Conservation (phyloP, 78 protist genomes). For the Dictyostelium capitatum region DNA sequence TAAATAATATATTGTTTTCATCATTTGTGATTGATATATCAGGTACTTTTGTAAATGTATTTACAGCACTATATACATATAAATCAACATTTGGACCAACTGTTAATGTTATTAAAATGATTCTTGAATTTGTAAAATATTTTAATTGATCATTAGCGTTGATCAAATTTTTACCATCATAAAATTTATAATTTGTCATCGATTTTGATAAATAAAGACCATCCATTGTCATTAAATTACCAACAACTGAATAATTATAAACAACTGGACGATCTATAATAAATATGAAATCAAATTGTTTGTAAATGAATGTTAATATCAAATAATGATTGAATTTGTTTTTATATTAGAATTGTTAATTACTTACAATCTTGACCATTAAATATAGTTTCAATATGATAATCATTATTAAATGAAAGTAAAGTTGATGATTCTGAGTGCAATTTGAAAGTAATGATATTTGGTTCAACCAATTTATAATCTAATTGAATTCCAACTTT, state of each 20-base stretch:
- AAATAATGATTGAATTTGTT: no score
- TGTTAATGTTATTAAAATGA: neutral
- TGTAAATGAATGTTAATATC: no score
- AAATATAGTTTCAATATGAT: no score
- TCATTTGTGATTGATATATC: neutral
- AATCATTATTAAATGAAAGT: no score
- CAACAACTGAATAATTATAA: neutral
- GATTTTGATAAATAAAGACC: constrained; percentile 1
- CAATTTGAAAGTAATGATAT: neutral
- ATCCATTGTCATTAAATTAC: neutral
- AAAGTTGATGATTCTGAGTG: neutral
- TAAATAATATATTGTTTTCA: neutral
- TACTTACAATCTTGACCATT: no score
- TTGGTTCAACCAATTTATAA: neutral
- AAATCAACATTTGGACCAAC: neutral
- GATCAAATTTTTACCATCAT: no score
- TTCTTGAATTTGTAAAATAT: neutral
- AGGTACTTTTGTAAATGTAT: neutral
- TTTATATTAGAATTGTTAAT: no score
- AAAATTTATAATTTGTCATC: neutral
- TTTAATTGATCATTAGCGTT: neutral
- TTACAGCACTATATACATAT: neutral
- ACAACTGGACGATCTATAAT: no score
- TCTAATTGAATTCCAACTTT: neutral
- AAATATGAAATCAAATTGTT: no score